These are phyloP conservation scores for Apodospora peruviana DNA, from an alignment of 495 filamentous ascomycete genomes.

Conservation along the genomic window DNA sequence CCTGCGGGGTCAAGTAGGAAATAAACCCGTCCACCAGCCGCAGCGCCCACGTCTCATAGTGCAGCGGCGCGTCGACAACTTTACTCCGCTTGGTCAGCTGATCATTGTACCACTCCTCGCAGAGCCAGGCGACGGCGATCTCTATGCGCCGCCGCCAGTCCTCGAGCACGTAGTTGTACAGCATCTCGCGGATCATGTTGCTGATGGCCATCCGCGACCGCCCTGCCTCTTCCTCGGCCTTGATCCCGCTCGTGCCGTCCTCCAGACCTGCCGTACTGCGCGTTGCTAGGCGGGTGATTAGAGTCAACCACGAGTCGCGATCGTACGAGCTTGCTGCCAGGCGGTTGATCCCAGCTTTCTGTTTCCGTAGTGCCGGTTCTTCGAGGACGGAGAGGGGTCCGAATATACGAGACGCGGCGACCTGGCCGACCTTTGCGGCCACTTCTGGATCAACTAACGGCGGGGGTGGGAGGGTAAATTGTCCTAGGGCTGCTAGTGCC, in stretches of 20 bases:
- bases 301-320: constrained; percentile 83
- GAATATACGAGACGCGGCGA: constrained; percentile 70
- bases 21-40: constrained; percentile 81
- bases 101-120: constrained; percentile 98
- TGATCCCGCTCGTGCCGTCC: constrained; percentile 34
- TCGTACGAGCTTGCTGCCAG: constrained; percentile 82
- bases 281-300: constrained; percentile 82
- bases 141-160: constrained; percentile 87
- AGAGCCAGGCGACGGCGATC: constrained; percentile 83
- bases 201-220: constrained; percentile 41
- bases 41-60: constrained; percentile 78
- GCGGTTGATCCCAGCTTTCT: constrained; percentile 67
- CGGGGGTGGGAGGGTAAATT: constrained; percentile 76
- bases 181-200: constrained; percentile 67
- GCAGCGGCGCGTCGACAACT: constrained; percentile 36
- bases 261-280: constrained; percentile 66
- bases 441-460: constrained; percentile 64
- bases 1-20: constrained; percentile 77
- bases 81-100: constrained; percentile 48
- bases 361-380: constrained; percentile 43
- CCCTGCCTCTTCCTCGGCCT: constrained; percentile 39
- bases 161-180: constrained; percentile 79
- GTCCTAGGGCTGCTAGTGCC: constrained; percentile 47
- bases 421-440: constrained; percentile 59
- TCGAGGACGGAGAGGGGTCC: constrained; percentile 66